Conservation (phyloP, 2,329 filamentous ascomycete species). For the Trichoderma afroharzianum region DNA sequence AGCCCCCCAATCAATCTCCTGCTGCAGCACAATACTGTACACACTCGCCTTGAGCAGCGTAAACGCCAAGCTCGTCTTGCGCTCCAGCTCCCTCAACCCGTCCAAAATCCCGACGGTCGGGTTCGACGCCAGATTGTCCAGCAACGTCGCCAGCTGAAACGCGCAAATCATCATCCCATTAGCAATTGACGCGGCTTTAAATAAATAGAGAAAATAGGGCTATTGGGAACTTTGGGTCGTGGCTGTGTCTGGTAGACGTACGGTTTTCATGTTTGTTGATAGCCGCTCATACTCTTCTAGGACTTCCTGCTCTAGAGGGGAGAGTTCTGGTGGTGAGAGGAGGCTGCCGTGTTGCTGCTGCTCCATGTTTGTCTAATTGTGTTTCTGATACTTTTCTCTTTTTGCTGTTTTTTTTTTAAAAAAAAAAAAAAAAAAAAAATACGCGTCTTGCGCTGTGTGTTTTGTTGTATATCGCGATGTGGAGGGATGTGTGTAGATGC, state of each 20-base stretch:
- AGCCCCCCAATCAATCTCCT: conserved; percentile 77
- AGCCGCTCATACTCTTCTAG: conserved; percentile 89
- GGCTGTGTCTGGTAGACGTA: conserved; percentile 39
- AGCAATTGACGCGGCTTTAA: neutral
- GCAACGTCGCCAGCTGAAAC: conserved; percentile 51
- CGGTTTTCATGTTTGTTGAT: conserved; percentile 87
- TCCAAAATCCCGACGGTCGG: conserved; percentile 82
- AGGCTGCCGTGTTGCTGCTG: conserved; percentile 24
- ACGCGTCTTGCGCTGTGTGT: neutral
- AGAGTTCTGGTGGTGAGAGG: conserved; percentile 54
- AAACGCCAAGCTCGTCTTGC: conserved; percentile 92
- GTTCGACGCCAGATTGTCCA: conserved; percentile 61
- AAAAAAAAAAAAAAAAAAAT: no score
- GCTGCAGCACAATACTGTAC: conserved; percentile 97
- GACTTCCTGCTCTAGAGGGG: conserved; percentile 86
- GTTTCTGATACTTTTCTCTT: neutral
- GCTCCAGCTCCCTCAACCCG: conserved; percentile 79
- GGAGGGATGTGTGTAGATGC: neutral
- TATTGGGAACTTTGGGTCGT: neutral
- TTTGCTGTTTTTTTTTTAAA: neutral
- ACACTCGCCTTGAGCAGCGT: conserved; percentile 96
- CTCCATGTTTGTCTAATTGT: conserved; percentile 19
- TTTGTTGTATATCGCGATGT: neutral
- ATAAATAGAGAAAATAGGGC: neutral
- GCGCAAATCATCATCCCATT: neutral